Evolutionary conservation across 305 asterid species (phyloP).

Genomic region (Fraxinus sp.): DNA sequence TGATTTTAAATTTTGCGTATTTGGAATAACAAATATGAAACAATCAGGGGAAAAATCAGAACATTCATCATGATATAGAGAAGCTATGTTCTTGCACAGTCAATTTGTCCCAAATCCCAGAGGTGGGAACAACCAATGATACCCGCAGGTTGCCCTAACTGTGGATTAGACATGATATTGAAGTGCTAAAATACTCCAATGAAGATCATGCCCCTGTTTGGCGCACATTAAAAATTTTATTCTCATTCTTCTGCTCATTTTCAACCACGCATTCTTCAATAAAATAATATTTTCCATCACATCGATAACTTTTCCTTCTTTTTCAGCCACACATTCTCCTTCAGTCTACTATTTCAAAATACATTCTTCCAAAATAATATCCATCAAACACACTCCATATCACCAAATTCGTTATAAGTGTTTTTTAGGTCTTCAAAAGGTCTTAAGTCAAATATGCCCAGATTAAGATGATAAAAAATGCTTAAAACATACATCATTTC

Average conservation of each 20-base stretch:
- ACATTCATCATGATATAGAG: background rate
- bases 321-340: too few species aligned
- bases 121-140: slow-evolving; percentile 4
- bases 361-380: too few species aligned
- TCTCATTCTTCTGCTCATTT: too few species aligned
- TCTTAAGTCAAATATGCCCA: slow-evolving; percentile 20
- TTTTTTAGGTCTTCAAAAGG: background rate
- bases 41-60: background rate
- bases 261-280: too few species aligned
- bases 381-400: background rate
- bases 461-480: slow-evolving; percentile 18
- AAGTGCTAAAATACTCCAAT: slow-evolving; percentile 16
- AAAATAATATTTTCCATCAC: too few species aligned
- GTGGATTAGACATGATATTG: background rate
- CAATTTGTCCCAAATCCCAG: background rate
- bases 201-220: background rate
- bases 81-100: background rate
- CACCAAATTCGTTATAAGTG: slow-evolving; percentile 3
- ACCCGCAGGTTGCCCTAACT: background rate
- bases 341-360: too few species aligned
- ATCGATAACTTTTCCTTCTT: too few species aligned
- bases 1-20: background rate
- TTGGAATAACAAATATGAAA: background rate
- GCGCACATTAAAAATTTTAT: too few species aligned
- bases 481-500: slow-evolving; percentile 9